phyloP scores from a whole-genome alignment of 2,329 filamentous ascomycete species.

The Triangularia setosa region DNA sequence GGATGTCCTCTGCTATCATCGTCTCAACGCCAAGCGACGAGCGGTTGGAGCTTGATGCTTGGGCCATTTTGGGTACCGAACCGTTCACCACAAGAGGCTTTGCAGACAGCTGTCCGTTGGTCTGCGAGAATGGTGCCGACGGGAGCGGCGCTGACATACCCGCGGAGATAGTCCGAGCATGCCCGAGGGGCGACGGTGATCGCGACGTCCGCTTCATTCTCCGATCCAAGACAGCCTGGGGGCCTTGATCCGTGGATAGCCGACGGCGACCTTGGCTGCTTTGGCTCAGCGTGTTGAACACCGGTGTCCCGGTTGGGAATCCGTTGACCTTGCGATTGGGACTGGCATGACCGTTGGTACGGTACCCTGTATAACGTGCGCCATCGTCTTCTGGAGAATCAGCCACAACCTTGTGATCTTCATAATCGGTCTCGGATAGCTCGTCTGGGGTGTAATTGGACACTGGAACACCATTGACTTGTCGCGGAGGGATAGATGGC shows the following conservation, averaged over 20 bases:
- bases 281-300: constrained; percentile 46
- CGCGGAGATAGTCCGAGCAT: constrained; percentile 42
- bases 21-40: constrained; percentile 28
- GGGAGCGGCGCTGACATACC: constrained; percentile 39
- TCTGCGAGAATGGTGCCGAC: constrained; percentile 37
- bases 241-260: constrained; percentile 51
- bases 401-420: constrained; percentile 39
- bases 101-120: constrained; percentile 31
- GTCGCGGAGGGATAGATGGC: constrained; percentile 35
- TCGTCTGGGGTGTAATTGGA: constrained; percentile 57
- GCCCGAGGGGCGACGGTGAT: constrained; percentile 54
- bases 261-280: constrained; percentile 41
- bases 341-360: constrained; percentile 32
- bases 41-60: constrained; percentile 28
- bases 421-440: constrained; percentile 41
- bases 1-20: constrained; percentile 29
- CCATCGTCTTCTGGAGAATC: constrained; percentile 48
- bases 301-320: constrained; percentile 38
- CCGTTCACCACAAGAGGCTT: constrained; percentile 43
- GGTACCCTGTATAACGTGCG: constrained; percentile 37
- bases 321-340: constrained; percentile 27
- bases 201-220: constrained; percentile 51
- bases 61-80: constrained; percentile 32
- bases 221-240: constrained; percentile 51
- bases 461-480: constrained; percentile 47